A percentile compares a stretch with the other conserved stretches of the same genome.
These are phyloP conservation scores for Gossypium herbaceum DNA, from an alignment of 345 rosid genomes.

Conservation along the genomic window DNA sequence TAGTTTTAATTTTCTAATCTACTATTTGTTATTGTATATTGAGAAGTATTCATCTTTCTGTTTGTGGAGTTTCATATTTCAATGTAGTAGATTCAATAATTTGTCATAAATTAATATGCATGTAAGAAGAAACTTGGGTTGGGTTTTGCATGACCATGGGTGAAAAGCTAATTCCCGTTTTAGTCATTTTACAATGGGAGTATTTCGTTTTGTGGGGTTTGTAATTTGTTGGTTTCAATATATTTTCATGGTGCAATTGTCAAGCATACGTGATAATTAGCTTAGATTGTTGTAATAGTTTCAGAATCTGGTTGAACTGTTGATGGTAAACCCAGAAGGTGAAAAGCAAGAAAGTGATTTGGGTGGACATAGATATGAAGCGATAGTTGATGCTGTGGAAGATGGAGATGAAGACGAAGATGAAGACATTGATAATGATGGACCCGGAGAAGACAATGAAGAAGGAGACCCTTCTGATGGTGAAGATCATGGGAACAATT, in stretches of 20 bases:
- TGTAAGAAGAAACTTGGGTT: neutral
- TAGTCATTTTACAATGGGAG: neutral
- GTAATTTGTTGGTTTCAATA: neutral
- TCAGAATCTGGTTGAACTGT: neutral
- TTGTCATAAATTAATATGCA: neutral
- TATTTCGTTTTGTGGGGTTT: neutral
- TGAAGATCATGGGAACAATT: neutral
- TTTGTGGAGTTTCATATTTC: too few relatives aligned
- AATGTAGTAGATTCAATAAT: neutral
- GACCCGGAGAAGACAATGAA: neutral
- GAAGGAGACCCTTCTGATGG: neutral
- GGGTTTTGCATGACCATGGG: neutral
- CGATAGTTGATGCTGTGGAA: conserved; percentile 1
- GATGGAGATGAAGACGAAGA: neutral
- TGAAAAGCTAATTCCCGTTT: neutral
- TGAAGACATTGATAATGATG: neutral
- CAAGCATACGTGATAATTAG: neutral
- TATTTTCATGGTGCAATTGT: neutral
- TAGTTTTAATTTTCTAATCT: too few relatives aligned
- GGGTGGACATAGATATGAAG: neutral
- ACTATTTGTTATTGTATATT: too few relatives aligned
- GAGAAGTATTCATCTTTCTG: too few relatives aligned
- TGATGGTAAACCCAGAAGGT: neutral
- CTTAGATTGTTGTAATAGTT: neutral
- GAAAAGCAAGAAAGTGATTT: neutral